phyloP scores from a whole-genome alignment of 805 yeast species.

The Pichia heedii region DNA sequence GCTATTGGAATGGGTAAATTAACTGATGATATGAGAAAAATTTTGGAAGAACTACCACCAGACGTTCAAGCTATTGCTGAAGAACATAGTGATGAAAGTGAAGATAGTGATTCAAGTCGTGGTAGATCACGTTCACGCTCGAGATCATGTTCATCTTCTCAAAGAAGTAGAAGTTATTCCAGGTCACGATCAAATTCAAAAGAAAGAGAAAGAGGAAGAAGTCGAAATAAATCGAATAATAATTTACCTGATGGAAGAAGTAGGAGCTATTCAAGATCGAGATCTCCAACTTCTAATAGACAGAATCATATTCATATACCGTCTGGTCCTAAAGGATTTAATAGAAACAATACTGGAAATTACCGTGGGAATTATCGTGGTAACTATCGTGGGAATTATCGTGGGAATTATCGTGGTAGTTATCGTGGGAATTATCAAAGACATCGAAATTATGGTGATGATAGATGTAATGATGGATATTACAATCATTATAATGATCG shows the following conservation, averaged over 20 bases:
- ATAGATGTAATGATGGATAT: neutral
- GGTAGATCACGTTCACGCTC: slow-evolving; percentile 14
- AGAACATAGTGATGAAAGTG: neutral
- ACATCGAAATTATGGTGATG: neutral
- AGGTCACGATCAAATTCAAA: slow-evolving; percentile 7
- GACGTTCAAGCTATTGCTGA: slow-evolving; percentile 13
- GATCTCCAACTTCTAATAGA: slow-evolving; percentile 10
- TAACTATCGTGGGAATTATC: neutral
- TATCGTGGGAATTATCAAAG: neutral
- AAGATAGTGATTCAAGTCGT: slow-evolving; percentile 8
- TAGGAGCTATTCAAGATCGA: slow-evolving; percentile 10
- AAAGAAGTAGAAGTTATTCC: slow-evolving; percentile 14
- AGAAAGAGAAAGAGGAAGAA: neutral
- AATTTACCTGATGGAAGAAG: slow-evolving; percentile 2
- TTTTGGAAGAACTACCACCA: slow-evolving; percentile 17
- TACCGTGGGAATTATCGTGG: slow-evolving; percentile 3
- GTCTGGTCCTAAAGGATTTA: slow-evolving; percentile 1
- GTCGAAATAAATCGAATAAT: neutral
- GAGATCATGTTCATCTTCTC: slow-evolving; percentile 11
- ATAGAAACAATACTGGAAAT: slow-evolving; percentile 6
- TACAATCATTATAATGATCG: too few relatives aligned
- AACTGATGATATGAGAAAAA: slow-evolving; percentile 72
- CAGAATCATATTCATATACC: neutral
- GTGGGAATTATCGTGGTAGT: neutral
- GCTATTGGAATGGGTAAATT: slow-evolving; percentile 82